A percentile compares a stretch with the other conserved stretches of the same genome.
Conservation (phyloP, 1,284 basidiomycete genomes). For the Anthracocystis setariae region DNA sequence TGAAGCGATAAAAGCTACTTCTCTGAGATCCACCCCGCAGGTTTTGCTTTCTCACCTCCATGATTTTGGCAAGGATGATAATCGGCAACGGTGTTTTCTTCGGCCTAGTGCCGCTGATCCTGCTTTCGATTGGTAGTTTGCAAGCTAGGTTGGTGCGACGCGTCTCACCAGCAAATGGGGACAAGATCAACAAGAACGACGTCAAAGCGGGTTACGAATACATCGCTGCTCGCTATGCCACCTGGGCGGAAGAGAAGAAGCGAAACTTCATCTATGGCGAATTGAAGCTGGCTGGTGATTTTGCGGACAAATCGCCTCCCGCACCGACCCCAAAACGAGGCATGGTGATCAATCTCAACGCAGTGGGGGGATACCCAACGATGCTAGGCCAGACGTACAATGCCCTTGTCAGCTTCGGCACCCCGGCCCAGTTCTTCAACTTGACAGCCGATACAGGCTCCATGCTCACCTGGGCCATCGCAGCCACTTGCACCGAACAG, state of each 20-base stretch:
- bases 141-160: neutral
- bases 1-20: too few species aligned
- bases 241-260: conserved; percentile 9
- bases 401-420: conserved; percentile 23
- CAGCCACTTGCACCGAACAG: conserved; percentile 15
- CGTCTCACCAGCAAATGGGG: neutral
- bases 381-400: conserved; percentile 45
- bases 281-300: conserved; percentile 4
- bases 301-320: neutral
- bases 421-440: conserved; percentile 26
- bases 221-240: conserved; percentile 19
- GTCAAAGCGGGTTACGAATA: conserved; percentile 19
- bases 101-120: too few species aligned
- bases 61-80: too few species aligned
- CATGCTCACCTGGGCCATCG: conserved; percentile 35
- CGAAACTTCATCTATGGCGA: conserved; percentile 5
- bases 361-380: conserved; percentile 30
- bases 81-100: too few species aligned
- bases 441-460: conserved; percentile 41
- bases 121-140: too few species aligned
- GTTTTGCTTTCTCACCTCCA: too few species aligned
- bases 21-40: too few species aligned
- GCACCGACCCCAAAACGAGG: conserved; percentile 9
- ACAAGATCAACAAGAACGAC: conserved; percentile 9
- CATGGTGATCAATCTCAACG: conserved; percentile 6